A percentile compares a stretch with the other conserved stretches of the same genome.
phyloP scores from a whole-genome alignment of 163 green algal genomes.

The Chlamydomonas reinhardtii region DNA sequence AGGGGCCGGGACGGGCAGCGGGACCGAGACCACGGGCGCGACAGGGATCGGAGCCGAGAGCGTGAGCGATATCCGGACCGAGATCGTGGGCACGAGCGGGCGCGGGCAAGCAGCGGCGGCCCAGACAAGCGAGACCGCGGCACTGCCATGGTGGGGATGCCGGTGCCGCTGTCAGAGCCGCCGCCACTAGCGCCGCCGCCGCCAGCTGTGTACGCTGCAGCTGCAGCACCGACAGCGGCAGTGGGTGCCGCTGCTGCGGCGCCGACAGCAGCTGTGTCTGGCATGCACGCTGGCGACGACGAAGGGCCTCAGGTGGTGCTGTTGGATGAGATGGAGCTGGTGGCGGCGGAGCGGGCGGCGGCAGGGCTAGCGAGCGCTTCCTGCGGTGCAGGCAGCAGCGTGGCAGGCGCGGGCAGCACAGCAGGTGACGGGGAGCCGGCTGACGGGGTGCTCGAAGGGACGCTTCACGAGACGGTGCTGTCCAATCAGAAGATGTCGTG shows the following conservation, averaged over 20 bases:
- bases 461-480: slow-evolving; percentile 6
- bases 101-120: neutral
- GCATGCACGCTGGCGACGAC: neutral
- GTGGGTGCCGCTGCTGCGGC: too few species aligned
- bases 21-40: neutral
- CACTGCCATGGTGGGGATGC: too few species aligned
- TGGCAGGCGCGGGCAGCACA: neutral
- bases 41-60: neutral
- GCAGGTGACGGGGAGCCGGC: neutral
- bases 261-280: too few species aligned
- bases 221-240: too few species aligned
- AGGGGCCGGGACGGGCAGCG: neutral
- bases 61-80: neutral
- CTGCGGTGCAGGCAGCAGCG: neutral
- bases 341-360: slow-evolving; percentile 1
- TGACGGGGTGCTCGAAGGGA: neutral
- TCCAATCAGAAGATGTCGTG: slow-evolving; percentile 15
- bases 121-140: too few species aligned
- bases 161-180: too few species aligned
- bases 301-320: slow-evolving; percentile 37
- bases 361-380: neutral
- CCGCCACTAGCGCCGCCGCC: too few species aligned
- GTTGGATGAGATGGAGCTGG: slow-evolving; percentile 7
- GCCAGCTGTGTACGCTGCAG: too few species aligned
- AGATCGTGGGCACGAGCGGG: neutral